These are phyloP conservation scores for Melastoma candidum DNA, from an alignment of 441 rosid species.

Conservation along the genomic window DNA sequence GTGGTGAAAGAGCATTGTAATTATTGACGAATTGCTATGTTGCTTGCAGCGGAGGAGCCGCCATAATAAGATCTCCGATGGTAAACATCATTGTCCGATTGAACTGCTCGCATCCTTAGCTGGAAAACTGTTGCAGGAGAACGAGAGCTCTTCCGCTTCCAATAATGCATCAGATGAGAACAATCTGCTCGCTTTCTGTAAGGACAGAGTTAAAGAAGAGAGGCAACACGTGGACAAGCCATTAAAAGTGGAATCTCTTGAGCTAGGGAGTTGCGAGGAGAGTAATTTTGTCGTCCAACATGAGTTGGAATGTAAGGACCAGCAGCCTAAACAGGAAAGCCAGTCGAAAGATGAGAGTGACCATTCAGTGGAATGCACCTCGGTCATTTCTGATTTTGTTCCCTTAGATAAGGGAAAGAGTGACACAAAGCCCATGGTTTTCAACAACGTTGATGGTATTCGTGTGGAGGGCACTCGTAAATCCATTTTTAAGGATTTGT, in stretches of 20 bases:
- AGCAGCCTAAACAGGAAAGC: constrained; percentile 31
- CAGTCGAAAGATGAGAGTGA: constrained; percentile 34
- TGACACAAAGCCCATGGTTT: constrained; percentile 18
- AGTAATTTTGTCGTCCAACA: constrained; percentile 27
- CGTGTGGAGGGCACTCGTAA: constrained; percentile 11
- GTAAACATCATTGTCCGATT: constrained; percentile 33
- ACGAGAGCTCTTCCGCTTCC: constrained; percentile 53
- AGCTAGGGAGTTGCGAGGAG: constrained; percentile 40
- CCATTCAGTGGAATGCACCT: constrained; percentile 30
- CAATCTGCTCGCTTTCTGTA: constrained; percentile 23
- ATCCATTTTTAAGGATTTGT: constrained; percentile 29
- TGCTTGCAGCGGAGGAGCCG: constrained; percentile 14
- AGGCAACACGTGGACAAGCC: constrained; percentile 23
- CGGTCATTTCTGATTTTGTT: constrained; percentile 16
- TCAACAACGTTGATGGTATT: constrained; percentile 12
- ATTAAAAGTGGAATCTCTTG: constrained; percentile 34
- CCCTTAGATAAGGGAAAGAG: too few species aligned
- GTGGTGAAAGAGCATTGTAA: too few species aligned
- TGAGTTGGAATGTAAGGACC: constrained; percentile 25
- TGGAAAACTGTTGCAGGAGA: constrained; percentile 50
- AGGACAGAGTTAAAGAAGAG: constrained; percentile 29
- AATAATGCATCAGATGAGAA: constrained; percentile 54
- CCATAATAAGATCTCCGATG: constrained; percentile 26
- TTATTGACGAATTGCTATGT: background rate
- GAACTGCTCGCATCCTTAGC: constrained; percentile 63